phyloP scores from a whole-genome alignment of 2,329 filamentous ascomycete genomes.

The Alternaria panax region DNA sequence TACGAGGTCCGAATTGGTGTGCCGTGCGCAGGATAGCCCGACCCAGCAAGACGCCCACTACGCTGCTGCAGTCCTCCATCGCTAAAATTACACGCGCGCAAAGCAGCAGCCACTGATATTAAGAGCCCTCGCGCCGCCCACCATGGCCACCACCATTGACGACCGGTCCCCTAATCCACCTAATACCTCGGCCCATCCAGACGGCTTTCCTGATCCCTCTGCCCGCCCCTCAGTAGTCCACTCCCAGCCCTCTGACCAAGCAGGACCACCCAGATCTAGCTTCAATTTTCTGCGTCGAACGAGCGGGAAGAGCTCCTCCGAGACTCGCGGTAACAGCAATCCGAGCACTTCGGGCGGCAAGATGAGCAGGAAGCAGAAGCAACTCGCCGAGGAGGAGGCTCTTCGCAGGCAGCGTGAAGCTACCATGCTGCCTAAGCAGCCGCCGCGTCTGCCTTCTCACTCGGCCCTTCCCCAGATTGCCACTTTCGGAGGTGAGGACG shows the following conservation, averaged over 20 bases:
- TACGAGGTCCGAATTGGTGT: constrained; percentile 6
- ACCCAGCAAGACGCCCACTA: constrained; percentile 19
- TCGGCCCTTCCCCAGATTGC: constrained; percentile 59
- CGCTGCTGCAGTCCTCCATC: constrained; percentile 30
- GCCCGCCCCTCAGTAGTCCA: constrained; percentile 24
- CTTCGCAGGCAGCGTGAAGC: constrained; percentile 64
- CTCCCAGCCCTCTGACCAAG: constrained; percentile 24
- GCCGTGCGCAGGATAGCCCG: constrained; percentile 16
- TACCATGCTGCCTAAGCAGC: constrained; percentile 63
- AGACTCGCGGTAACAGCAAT: constrained; percentile 27
- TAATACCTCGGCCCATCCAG: constrained; percentile 21
- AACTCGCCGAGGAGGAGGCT: constrained; percentile 59
- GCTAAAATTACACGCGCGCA: constrained; percentile 36
- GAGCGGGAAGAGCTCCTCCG: constrained; percentile 34
- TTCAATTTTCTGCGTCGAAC: constrained; percentile 50
- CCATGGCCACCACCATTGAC: constrained; percentile 38
- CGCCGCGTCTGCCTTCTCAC: constrained; percentile 65
- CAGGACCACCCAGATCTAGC: constrained; percentile 36
- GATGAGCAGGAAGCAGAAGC: constrained; percentile 66
- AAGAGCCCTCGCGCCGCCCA: constrained; percentile 35
- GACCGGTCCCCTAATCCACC: constrained; percentile 22
- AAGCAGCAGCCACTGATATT: constrained; percentile 26
- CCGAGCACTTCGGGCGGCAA: constrained; percentile 45
- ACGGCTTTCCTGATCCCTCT: constrained; percentile 41
- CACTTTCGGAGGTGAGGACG: constrained; percentile 69